A percentile compares a stretch with the other conserved stretches of the same genome.
These are phyloP conservation scores for Lepidium africanum DNA, from an alignment of 345 rosid species.

Conservation along the genomic window DNA sequence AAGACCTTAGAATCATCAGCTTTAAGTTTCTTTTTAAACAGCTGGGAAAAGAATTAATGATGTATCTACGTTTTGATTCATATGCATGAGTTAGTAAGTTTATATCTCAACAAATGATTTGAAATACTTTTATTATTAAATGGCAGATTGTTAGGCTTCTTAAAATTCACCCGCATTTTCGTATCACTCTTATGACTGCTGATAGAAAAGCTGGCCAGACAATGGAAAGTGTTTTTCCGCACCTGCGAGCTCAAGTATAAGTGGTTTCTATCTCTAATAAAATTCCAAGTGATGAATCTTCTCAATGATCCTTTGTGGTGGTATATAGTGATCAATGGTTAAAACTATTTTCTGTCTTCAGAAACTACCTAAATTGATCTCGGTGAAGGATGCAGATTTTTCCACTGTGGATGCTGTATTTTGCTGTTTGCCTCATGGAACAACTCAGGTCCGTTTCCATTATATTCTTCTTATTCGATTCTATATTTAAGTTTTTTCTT, in stretches of 20 bases:
- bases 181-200: slow-evolving; percentile 80
- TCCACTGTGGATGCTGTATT: slow-evolving; percentile 81
- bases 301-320: neutral
- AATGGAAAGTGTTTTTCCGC: slow-evolving; percentile 82
- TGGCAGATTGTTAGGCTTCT: slow-evolving; percentile 80
- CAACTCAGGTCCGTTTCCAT: slow-evolving; percentile 59
- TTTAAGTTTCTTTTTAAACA: neutral
- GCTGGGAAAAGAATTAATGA: neutral
- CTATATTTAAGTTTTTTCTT: neutral
- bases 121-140: neutral
- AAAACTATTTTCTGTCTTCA: slow-evolving; percentile 25
- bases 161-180: slow-evolving; percentile 66
- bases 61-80: neutral
- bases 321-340: neutral
- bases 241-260: slow-evolving; percentile 60
- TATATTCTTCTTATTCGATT: neutral
- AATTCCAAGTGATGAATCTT: neutral
- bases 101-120: neutral
- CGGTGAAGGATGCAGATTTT: slow-evolving; percentile 75
- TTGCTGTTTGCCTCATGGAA: slow-evolving; percentile 98
- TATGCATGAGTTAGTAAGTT: neutral
- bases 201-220: slow-evolving; percentile 99
- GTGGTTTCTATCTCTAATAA: neutral
- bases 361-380: slow-evolving; percentile 74
- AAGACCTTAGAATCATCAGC: neutral